A percentile compares a stretch with the other conserved stretches of the same genome.
These are phyloP conservation scores for Phytophthora fragariaefolia DNA, from an alignment of 352 stramenopile genomes.

Conservation along the genomic window DNA sequence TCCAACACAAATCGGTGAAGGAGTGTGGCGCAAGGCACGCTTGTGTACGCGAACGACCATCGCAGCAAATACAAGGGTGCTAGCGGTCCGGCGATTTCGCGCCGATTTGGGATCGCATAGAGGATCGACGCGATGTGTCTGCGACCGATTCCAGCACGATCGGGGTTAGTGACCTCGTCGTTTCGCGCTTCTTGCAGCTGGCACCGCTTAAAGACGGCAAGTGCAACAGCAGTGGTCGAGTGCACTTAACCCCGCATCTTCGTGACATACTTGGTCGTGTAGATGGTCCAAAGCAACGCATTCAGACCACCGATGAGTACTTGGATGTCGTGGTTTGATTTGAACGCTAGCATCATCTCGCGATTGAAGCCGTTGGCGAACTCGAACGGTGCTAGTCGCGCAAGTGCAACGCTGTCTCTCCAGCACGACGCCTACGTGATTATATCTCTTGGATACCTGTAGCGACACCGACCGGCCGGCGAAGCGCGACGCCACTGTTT, in stretches of 20 bases:
- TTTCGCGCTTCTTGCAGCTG: not conserved
- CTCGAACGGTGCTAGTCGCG: not conserved
- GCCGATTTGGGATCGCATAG: not conserved
- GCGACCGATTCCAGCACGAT: not conserved
- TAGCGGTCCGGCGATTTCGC: not conserved
- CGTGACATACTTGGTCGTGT: slow-evolving; percentile 1
- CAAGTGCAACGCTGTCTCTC: not conserved
- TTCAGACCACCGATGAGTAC: not conserved
- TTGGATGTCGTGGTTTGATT: not conserved
- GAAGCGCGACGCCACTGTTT: not conserved
- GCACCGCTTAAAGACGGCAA: not conserved
- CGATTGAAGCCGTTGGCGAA: not conserved
- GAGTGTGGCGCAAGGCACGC: not conserved
- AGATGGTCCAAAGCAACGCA: not conserved
- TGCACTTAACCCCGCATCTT: not conserved
- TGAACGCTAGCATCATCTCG: not conserved
- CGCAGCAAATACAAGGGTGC: not conserved
- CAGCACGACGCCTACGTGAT: not conserved
- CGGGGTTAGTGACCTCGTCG: not conserved
- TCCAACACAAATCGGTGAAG: not conserved
- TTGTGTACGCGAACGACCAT: not conserved
- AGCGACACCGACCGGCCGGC: not conserved
- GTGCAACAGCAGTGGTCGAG: not conserved
- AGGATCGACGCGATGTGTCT: not conserved
- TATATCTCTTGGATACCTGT: not conserved